Evolutionary conservation across 495 filamentous ascomycete species (phyloP).

Genomic region (Ramalina intermedia): DNA sequence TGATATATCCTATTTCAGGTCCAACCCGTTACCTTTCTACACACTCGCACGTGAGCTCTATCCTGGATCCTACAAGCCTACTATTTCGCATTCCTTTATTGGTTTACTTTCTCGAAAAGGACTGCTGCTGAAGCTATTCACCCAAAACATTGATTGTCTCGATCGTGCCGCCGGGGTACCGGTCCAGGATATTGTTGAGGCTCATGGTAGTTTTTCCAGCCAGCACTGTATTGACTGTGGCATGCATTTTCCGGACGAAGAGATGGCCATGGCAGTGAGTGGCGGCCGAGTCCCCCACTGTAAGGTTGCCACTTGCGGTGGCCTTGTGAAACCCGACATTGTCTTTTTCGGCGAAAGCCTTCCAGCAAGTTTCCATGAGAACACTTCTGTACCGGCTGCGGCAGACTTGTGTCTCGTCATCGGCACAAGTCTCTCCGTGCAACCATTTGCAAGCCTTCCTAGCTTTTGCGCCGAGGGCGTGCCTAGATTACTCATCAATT

Average conservation of each 20-base stretch:
- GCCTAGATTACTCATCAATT: conserved; percentile 77
- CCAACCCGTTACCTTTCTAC: conserved; percentile 84
- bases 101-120: conserved; percentile 59
- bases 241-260: conserved; percentile 47
- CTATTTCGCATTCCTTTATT: conserved; percentile 70
- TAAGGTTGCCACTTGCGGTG: conserved; percentile 42
- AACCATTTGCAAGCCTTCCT: conserved; percentile 79
- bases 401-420: conserved; percentile 81
- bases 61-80: conserved; percentile 81
- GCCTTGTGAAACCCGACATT: conserved; percentile 91
- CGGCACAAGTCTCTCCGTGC: conserved; percentile 79
- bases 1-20: conserved; percentile 72
- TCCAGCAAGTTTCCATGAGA: conserved; percentile 53
- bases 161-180: conserved; percentile 82
- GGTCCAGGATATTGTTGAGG: conserved; percentile 68
- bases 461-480: conserved; percentile 38
- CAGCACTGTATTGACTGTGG: conserved; percentile 87
- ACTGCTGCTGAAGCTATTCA: conserved; percentile 73
- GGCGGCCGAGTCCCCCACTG: conserved; percentile 56
- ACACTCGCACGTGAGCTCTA: conserved; percentile 79
- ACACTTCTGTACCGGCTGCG: conserved; percentile 33
- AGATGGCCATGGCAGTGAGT: conserved; percentile 55
- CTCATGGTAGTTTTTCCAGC: conserved; percentile 84
- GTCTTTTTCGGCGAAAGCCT: conserved; percentile 91
- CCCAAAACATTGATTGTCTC: conserved; percentile 94